phyloP scores from a whole-genome alignment of 192 early-diverging fungal species.

The Coemansia sp. region DNA sequence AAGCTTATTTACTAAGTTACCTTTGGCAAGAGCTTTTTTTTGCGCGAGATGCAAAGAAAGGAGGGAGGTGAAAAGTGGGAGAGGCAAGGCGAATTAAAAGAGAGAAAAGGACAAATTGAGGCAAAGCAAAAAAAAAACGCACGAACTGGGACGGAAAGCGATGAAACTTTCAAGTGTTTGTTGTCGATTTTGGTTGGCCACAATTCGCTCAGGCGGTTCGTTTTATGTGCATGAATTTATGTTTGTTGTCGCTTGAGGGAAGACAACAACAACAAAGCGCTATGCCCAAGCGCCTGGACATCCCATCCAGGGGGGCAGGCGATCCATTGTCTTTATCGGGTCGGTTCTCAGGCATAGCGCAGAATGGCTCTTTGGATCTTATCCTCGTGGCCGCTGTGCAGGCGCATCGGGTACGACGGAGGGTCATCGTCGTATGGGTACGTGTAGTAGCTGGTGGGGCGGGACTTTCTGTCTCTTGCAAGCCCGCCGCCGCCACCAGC shows the following conservation, averaged over 20 bases:
- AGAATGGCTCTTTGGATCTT: constrained; percentile 28
- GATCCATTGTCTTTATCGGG: background rate
- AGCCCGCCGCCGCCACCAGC: background rate
- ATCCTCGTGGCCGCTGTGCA: constrained; percentile 2
- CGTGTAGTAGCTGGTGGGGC: constrained; percentile 8
- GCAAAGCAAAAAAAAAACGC: background rate
- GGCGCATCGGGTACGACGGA: background rate
- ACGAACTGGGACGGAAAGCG: background rate
- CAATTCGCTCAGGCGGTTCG: background rate
- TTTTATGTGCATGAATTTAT: too few relatives aligned
- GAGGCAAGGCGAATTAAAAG: background rate
- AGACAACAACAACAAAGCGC: too few relatives aligned
- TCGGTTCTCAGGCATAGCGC: constrained; percentile 9
- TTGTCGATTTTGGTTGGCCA: background rate
- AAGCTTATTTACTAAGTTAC: background rate
- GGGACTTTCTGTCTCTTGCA: constrained; percentile 1
- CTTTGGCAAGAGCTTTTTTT: background rate
- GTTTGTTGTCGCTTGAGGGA: too few relatives aligned
- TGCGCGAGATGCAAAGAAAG: background rate
- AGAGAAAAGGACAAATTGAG: background rate
- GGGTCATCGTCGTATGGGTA: constrained; percentile 10
- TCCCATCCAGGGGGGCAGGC: too few relatives aligned
- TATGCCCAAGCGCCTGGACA: background rate
- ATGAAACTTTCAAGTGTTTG: background rate
- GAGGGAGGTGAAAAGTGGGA: background rate